These are phyloP conservation scores for Wickerhamiella parazyma DNA, from an alignment of 805 yeast genomes.

Conservation along the genomic window DNA sequence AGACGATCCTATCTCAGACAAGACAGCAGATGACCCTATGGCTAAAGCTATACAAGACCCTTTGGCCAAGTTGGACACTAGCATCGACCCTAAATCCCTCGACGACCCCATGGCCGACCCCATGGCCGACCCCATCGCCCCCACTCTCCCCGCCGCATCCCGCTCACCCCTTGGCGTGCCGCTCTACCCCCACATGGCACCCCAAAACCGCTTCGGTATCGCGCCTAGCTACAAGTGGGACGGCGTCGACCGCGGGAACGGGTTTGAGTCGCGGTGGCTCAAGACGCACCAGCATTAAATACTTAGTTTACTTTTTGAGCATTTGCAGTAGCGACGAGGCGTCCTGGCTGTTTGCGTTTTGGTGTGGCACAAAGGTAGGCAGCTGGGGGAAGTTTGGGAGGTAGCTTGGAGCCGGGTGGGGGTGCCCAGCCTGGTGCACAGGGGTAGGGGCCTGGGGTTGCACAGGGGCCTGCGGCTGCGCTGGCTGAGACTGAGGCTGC, in stretches of 20 bases:
- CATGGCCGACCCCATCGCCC: neutral
- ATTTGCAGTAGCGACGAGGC: slow-evolving; percentile 1
- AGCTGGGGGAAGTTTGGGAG: neutral
- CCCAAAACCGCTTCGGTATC: slow-evolving; percentile 62
- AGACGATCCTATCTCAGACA: too few relatives aligned
- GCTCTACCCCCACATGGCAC: slow-evolving; percentile 39
- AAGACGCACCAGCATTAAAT: slow-evolving; percentile 11
- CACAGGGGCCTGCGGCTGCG: too few relatives aligned
- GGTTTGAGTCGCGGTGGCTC: slow-evolving; percentile 60
- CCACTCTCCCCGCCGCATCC: neutral
- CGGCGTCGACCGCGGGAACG: slow-evolving; percentile 80
- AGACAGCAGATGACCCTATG: neutral
- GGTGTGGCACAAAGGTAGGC: neutral
- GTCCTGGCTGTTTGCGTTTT: slow-evolving; percentile 3
- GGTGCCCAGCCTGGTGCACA: neutral
- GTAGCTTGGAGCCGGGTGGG: neutral
- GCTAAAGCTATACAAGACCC: neutral
- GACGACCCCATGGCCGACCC: neutral
- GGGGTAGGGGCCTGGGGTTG: too few relatives aligned
- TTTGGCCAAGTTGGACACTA: too few relatives aligned
- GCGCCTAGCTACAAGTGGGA: slow-evolving; percentile 82
- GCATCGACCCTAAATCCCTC: too few relatives aligned
- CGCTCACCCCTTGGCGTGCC: slow-evolving; percentile 33
- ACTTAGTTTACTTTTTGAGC: neutral
- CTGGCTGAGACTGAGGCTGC: too few relatives aligned